Percentiles rank a stretch among this genome's conserved stretches.
phyloP scores from a whole-genome alignment of 225 moss, liverwort and hornwort species.

The Pseudisothecium myosuroides region DNA sequence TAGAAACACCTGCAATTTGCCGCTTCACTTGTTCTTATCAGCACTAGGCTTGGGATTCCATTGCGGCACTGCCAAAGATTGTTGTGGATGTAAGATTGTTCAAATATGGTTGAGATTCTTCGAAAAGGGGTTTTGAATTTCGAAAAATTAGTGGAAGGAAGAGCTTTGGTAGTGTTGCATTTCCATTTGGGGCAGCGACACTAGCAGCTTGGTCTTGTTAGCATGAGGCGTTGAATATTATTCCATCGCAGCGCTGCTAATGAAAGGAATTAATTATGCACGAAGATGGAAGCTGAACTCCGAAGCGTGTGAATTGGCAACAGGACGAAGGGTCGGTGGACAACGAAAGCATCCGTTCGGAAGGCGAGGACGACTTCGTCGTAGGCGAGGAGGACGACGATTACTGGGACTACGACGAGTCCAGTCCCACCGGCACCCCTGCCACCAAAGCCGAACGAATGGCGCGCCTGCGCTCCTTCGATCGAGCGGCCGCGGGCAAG shows the following conservation, averaged over 20 bases:
- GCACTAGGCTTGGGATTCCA: neutral
- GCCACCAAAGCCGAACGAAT: slow-evolving; percentile 6
- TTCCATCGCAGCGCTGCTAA: neutral
- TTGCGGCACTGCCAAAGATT: too few relatives aligned
- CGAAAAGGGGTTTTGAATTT: neutral
- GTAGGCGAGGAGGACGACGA: slow-evolving; percentile 53
- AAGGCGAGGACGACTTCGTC: slow-evolving; percentile 66
- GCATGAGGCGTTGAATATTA: neutral
- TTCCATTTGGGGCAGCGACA: neutral
- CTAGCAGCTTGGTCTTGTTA: neutral
- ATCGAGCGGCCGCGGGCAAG: slow-evolving; percentile 20
- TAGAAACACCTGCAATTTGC: neutral
- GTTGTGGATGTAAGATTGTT: neutral
- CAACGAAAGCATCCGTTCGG: slow-evolving; percentile 72
- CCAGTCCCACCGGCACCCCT: slow-evolving; percentile 6
- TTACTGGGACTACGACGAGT: slow-evolving; percentile 53
- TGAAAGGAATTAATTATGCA: neutral
- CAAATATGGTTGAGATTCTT: neutral
- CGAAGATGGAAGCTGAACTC: neutral
- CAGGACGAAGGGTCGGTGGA: slow-evolving; percentile 80
- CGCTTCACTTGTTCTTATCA: neutral
- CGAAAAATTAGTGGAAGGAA: neutral
- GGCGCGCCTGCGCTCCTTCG: slow-evolving; percentile 34
- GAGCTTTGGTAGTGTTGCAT: neutral
- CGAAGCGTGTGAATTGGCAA: neutral